Evolutionary conservation across 495 filamentous ascomycete species (phyloP).

Genomic region (Cercophora scortea): DNA sequence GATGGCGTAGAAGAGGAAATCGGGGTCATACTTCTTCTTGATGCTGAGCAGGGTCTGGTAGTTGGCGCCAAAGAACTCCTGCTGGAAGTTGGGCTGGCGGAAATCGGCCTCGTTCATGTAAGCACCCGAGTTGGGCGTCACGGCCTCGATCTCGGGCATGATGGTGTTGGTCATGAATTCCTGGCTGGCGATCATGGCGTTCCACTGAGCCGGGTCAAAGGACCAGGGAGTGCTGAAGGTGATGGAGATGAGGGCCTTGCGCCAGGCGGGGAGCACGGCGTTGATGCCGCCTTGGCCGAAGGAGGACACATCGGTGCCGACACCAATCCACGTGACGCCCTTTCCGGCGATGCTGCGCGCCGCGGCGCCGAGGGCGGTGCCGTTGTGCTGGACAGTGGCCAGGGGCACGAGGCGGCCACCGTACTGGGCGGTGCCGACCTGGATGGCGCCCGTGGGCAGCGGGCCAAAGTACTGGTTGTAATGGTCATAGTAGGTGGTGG

Average conservation of each 20-base stretch:
- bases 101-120: slow-evolving; percentile 45
- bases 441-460: slow-evolving; percentile 32
- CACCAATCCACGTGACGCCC: slow-evolving; percentile 30
- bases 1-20: slow-evolving; percentile 40
- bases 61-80: slow-evolving; percentile 43
- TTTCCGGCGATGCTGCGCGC: slow-evolving; percentile 31
- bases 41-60: slow-evolving; percentile 34
- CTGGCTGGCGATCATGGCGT: slow-evolving; percentile 16
- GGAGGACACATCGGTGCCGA: slow-evolving; percentile 23
- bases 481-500: slow-evolving; percentile 36
- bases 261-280: slow-evolving; percentile 45
- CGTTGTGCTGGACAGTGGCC: slow-evolving; percentile 29
- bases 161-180: slow-evolving; percentile 24
- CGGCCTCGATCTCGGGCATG: slow-evolving; percentile 23
- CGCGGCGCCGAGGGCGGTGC: slow-evolving; percentile 26
- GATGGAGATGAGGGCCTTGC: slow-evolving; percentile 16
- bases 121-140: slow-evolving; percentile 28
- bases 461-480: slow-evolving; percentile 37
- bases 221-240: slow-evolving; percentile 18
- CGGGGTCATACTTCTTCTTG: slow-evolving; percentile 48
- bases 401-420: slow-evolving; percentile 55
- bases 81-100: slow-evolving; percentile 42
- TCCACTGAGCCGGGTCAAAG: slow-evolving; percentile 16
- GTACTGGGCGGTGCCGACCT: slow-evolving; percentile 42
- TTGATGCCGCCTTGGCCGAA: slow-evolving; percentile 26